A percentile compares a stretch with the other conserved stretches of the same genome.
Evolutionary conservation across 192 early-diverging fungal species (phyloP).

Genomic region (Coemansia sp.): DNA sequence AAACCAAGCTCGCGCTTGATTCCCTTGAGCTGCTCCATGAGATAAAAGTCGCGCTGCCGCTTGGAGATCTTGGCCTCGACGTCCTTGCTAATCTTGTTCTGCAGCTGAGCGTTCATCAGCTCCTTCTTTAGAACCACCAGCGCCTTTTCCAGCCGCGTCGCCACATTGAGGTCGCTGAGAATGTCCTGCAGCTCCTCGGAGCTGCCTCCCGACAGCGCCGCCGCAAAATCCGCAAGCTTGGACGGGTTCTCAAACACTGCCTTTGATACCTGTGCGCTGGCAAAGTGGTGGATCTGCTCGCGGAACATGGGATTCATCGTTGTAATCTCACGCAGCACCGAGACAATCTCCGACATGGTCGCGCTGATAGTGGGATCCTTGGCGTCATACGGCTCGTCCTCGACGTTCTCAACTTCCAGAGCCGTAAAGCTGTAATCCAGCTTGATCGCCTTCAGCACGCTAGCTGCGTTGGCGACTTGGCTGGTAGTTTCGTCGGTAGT

Average conservation of each 20-base stretch:
- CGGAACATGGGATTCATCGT: conserved; percentile 91
- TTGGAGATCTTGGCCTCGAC: conserved; percentile 97
- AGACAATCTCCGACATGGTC: conserved; percentile 90
- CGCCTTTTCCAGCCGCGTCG: conserved; percentile 88
- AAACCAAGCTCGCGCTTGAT: conserved; percentile 99
- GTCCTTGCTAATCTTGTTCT: conserved; percentile 95
- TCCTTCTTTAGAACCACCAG: conserved; percentile 95
- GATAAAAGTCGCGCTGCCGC: conserved; percentile 95
- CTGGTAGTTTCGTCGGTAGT: background rate
- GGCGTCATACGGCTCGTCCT: conserved; percentile 77
- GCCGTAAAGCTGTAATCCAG: conserved; percentile 75
- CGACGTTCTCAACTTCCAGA: conserved; percentile 82
- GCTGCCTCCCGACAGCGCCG: conserved; percentile 91
- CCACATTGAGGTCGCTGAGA: conserved; percentile 80
- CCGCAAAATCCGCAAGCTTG: conserved; percentile 95
- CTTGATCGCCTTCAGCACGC: conserved; percentile 35
- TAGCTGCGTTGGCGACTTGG: conserved; percentile 13
- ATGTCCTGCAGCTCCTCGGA: conserved; percentile 89
- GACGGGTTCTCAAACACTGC: conserved; percentile 93
- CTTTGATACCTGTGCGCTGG: conserved; percentile 90
- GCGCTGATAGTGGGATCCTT: conserved; percentile 86
- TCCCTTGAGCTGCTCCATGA: conserved; percentile 99
- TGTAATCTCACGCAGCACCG: conserved; percentile 95
- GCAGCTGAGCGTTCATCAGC: conserved; percentile 92
- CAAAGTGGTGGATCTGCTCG: conserved; percentile 97